phyloP scores from a whole-genome alignment of 805 yeast species.

The Spathaspora hagerdaliae region DNA sequence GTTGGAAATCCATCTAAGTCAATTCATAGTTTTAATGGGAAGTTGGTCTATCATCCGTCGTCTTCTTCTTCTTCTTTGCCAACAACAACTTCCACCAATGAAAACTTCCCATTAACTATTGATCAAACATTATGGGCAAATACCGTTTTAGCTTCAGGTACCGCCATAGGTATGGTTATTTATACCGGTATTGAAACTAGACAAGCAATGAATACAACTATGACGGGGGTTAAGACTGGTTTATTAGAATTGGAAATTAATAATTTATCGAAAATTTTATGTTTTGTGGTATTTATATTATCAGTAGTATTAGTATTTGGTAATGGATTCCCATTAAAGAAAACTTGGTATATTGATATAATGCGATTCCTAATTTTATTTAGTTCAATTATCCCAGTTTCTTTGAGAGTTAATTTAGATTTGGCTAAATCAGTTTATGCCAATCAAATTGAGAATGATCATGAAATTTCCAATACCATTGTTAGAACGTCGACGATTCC shows the following conservation, averaged over 20 bases:
- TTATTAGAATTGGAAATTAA: constrained; percentile 88
- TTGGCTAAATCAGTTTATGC: constrained; percentile 96
- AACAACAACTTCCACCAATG: constrained; percentile 25
- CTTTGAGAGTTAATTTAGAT: constrained; percentile 90
- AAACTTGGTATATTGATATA: constrained; percentile 84
- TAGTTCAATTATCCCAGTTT: constrained; percentile 94
- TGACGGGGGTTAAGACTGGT: constrained; percentile 84
- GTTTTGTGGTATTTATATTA: constrained; percentile 78
- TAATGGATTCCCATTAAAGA: constrained; percentile 60
- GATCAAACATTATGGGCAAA: constrained; percentile 98
- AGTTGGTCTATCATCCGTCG: constrained; percentile 48
- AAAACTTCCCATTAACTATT: constrained; percentile 63
- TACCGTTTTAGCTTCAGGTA: constrained; percentile 92
- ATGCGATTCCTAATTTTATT: constrained; percentile 88
- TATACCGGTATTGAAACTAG: constrained; percentile 94
- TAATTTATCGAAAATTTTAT: constrained; percentile 78
- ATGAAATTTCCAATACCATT: constrained; percentile 74
- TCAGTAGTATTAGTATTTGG: constrained; percentile 75
- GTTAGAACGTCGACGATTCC: constrained; percentile 98
- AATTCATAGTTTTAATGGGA: constrained; percentile 80
- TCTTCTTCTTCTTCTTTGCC: constrained; percentile 16
- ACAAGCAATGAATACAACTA: constrained; percentile 90
- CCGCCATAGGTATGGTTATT: constrained; percentile 80
- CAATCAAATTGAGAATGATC: constrained; percentile 87
- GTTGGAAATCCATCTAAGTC: constrained; percentile 82